These are phyloP conservation scores for Exophiala lecanii-corni DNA, from an alignment of 2,329 filamentous ascomycete species.

Conservation along the genomic window DNA sequence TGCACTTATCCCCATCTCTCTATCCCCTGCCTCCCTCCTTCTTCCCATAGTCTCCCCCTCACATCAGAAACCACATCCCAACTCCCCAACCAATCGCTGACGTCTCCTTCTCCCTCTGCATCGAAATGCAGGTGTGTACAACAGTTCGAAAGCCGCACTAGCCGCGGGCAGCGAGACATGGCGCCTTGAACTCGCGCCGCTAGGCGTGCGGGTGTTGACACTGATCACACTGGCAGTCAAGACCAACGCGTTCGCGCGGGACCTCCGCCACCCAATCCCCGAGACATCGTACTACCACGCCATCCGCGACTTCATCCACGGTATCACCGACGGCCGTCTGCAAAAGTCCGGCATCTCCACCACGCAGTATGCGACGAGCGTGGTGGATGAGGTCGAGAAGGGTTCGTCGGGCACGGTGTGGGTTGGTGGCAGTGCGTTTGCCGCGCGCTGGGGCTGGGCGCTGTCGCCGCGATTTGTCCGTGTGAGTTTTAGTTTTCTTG, in stretches of 20 bases:
- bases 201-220: conserved; percentile 17
- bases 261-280: conserved; percentile 6
- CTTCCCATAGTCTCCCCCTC: too few relatives aligned
- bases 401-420: conserved; percentile 15
- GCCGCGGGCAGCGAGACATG: conserved; percentile 15
- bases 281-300: conserved; percentile 15
- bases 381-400: conserved; percentile 16
- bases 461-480: conserved; percentile 6
- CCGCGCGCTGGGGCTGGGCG: conserved; percentile 6
- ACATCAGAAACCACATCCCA: too few relatives aligned
- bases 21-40: background rate
- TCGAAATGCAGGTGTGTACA: conserved; percentile 17
- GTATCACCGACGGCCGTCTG: conserved; percentile 10
- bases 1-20: background rate
- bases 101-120: too few relatives aligned
- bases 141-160: conserved; percentile 18
- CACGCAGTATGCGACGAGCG: conserved; percentile 12
- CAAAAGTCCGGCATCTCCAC: conserved; percentile 13
- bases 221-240: conserved; percentile 17
- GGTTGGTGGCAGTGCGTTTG: conserved; percentile 11
- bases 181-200: conserved; percentile 17
- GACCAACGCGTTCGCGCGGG: conserved; percentile 12
- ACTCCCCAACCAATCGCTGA: too few relatives aligned
- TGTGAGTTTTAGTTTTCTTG: background rate
- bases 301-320: conserved; percentile 12